Percentiles rank a stretch among this genome's conserved stretches.
Evolutionary conservation across 257 asterid genomes (phyloP).

Genomic region (Ocimum tenuiflorum): DNA sequence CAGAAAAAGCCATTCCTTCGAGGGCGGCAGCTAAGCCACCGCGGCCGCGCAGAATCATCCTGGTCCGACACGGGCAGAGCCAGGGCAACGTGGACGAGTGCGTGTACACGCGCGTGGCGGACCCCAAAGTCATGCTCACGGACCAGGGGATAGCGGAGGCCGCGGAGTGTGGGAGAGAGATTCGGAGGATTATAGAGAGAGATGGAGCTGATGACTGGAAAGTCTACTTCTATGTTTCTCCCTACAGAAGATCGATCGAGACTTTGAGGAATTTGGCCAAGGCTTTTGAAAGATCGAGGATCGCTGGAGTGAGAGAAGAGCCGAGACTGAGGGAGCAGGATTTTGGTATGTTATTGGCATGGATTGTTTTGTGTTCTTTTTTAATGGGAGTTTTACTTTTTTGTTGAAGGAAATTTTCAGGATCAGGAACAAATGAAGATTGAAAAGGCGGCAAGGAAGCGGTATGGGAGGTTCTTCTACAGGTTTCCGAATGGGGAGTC

Average conservation of each 20-base stretch:
- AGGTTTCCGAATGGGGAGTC: slow-evolving; percentile 81
- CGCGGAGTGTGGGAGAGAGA: slow-evolving; percentile 42
- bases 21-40: slow-evolving; percentile 37
- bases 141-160: slow-evolving; percentile 44
- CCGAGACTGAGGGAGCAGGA: slow-evolving; percentile 74
- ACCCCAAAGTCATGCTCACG: slow-evolving; percentile 56
- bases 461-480: slow-evolving; percentile 65
- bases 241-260: slow-evolving; percentile 47
- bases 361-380: neutral
- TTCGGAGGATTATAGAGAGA: slow-evolving; percentile 42
- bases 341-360: slow-evolving; percentile 37
- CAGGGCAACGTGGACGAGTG: slow-evolving; percentile 70
- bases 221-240: slow-evolving; percentile 66
- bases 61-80: slow-evolving; percentile 72
- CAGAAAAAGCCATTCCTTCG: slow-evolving; percentile 30
- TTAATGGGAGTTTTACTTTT: neutral
- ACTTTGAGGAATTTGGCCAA: slow-evolving; percentile 59
- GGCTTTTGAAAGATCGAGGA: slow-evolving; percentile 56
- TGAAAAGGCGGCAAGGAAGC: slow-evolving; percentile 50
- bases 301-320: slow-evolving; percentile 75
- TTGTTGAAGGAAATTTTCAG: slow-evolving; percentile 59
- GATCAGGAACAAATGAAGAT: slow-evolving; percentile 62
- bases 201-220: slow-evolving; percentile 58
- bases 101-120: slow-evolving; percentile 62
- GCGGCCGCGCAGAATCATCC: slow-evolving; percentile 56